These are phyloP conservation scores for Paecilomyces sp. DNA, from an alignment of 2,329 filamentous ascomycete species.

Conservation along the genomic window DNA sequence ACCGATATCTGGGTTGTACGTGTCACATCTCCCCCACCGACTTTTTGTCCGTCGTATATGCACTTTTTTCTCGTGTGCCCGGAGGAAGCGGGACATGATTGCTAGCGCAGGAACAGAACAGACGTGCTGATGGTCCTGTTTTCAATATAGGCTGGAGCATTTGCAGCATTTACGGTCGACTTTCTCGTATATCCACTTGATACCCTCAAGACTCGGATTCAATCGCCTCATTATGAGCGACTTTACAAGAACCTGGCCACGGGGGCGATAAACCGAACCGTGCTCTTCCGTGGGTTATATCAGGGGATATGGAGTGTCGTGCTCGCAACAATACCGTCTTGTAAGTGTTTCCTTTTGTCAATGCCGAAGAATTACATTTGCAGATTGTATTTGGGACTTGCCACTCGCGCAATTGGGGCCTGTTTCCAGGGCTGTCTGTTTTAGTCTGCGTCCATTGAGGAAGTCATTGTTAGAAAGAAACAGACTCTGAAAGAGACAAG, in stretches of 20 bases:
- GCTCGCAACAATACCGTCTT: conserved; percentile 79
- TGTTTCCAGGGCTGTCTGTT: not conserved
- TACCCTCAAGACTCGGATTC: conserved; percentile 80
- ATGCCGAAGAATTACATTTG: not conserved
- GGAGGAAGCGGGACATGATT: not conserved
- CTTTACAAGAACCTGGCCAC: conserved; percentile 56
- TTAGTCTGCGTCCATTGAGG: not conserved
- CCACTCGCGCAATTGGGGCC: not conserved
- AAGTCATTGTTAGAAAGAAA: not conserved
- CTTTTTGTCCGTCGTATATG: not conserved
- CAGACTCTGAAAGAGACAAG: not conserved
- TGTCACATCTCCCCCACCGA: conserved; percentile 5
- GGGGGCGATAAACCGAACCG: conserved; percentile 46
- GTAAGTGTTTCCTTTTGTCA: conserved; percentile 33
- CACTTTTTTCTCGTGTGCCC: not conserved
- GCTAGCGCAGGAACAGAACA: not conserved
- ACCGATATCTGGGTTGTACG: conserved; percentile 53
- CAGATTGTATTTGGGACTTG: not conserved
- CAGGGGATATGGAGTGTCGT: conserved; percentile 83
- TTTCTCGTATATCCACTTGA: conserved; percentile 81
- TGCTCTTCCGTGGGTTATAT: conserved; percentile 68
- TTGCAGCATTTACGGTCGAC: conserved; percentile 80
- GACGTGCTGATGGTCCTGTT: not conserved
- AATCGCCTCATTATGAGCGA: conserved; percentile 67
- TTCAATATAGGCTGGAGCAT: conserved; percentile 63